A percentile compares a stretch with the other conserved stretches of the same genome.
Evolutionary conservation across 345 rosid genomes (phyloP).

Genomic region (Adansonia digitata): DNA sequence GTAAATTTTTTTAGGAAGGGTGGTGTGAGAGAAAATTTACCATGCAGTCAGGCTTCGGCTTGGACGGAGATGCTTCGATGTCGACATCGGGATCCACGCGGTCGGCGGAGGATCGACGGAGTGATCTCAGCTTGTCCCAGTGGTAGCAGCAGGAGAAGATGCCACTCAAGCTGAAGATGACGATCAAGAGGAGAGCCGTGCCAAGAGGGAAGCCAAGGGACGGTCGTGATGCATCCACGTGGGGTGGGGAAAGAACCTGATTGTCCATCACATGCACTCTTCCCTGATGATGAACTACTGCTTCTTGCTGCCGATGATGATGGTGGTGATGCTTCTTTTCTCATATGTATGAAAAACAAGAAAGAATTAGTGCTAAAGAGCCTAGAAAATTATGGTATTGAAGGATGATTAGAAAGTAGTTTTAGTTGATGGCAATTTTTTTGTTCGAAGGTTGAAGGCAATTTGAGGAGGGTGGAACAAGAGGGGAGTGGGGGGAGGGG

Average conservation of each 20-base stretch:
- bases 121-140: constrained; percentile 88
- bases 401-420: not conserved
- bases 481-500: not conserved
- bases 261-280: constrained; percentile 47
- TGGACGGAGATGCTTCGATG: constrained; percentile 48
- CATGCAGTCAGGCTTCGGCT: constrained; percentile 32
- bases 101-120: constrained; percentile 57
- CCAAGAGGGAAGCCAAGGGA: constrained; percentile 93
- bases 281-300: not conserved
- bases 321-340: constrained; percentile 10
- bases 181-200: constrained; percentile 76
- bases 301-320: not conserved
- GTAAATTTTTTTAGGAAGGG: not conserved
- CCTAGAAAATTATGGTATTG: constrained; percentile 12
- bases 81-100: constrained; percentile 39
- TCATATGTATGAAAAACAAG: constrained; percentile 19
- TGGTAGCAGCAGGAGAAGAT: constrained; percentile 98
- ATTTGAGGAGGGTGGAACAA: not conserved
- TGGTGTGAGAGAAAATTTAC: constrained; percentile 29
- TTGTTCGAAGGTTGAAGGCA: not conserved
- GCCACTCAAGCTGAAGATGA: constrained; percentile 86
- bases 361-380: not conserved
- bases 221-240: constrained; percentile 74
- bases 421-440: not conserved
- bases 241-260: constrained; percentile 64